Evolutionary conservation across 1,284 basidiomycete genomes (phyloP), one percentile per base, ranked within the genome.

Genomic region (Leccinum solheimii): DNA sequence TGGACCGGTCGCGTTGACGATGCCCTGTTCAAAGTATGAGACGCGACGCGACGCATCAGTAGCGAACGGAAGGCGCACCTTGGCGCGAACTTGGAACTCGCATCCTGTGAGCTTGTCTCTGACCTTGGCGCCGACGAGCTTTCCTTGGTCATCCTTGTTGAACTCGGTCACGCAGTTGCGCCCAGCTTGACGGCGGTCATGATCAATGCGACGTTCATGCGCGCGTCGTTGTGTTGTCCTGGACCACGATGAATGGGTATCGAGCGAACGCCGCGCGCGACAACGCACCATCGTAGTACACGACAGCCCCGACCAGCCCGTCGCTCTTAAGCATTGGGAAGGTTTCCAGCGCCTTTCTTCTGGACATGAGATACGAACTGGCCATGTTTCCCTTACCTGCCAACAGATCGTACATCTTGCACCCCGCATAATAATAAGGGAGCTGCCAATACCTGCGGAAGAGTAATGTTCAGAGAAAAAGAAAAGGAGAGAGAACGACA

Each of bases 371-470:
- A 77, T 99, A 99, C 10, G 93, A 94, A 3, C 86, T 84, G 76
- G 97, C 94, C 94, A 98, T 98, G 78, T 98, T 98, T 76, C 98
- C 93, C 72, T 92, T 91, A 1, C 97, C 97, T 14, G 97, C 97
- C 34, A 99, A 82, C 30, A 98, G 53, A 76, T 99, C 97, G 80
- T 99, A 99, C 83, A 97, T 83, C 81, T 98, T 98, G 80, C 94
- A 97, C 16, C 97, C 97, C 2, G 87, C 89, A 81, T 87, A 97
- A 78, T 96, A 98, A 78, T 98, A 98, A 0, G 97, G 97, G 5
- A 98, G 84, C 72, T 98, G 95, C 95, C 96, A 98, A 78, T 23
- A 23, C 23, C 23, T 23, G 23, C 23, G 23, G 23, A 23, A 23
- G 23, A 23, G 23, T 23, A 23, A 23, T 23, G 23, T 23, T 23